Percentiles rank a stretch among this genome's conserved stretches.
These are phyloP conservation scores for Calocybe cyanea DNA, from an alignment of 768 basidiomycete species.

Conservation along the genomic window DNA sequence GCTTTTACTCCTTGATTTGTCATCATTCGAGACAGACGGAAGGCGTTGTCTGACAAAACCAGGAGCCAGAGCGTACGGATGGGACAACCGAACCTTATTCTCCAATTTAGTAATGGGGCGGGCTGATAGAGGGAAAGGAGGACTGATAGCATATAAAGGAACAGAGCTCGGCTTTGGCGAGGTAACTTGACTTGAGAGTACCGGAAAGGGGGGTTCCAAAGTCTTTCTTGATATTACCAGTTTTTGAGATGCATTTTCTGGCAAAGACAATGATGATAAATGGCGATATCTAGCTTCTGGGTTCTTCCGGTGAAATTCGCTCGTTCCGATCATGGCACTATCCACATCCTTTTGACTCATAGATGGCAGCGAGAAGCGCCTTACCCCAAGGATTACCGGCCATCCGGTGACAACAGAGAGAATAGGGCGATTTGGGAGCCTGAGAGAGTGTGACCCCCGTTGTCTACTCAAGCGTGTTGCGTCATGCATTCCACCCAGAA, in stretches of 20 bases:
- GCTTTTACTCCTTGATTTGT: no score
- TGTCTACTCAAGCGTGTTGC: constrained; percentile 1
- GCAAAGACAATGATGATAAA: constrained; percentile 8
- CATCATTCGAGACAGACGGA: constrained; percentile 1
- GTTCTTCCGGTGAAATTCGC: constrained; percentile 23
- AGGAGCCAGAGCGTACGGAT: constrained; percentile 24
- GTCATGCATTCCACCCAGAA: constrained; percentile 6
- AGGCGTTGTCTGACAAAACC: constrained; percentile 1
- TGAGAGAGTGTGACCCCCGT: constrained; percentile 13
- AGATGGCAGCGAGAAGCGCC: constrained; percentile 30
- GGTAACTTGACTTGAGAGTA: neutral
- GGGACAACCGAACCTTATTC: constrained; percentile 20
- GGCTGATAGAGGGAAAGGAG: constrained; percentile 1
- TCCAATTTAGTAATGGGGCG: no score
- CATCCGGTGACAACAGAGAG: constrained; percentile 12
- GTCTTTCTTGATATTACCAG: constrained; percentile 16
- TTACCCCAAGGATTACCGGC: constrained; percentile 3
- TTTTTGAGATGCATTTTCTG: constrained; percentile 20
- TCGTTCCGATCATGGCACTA: constrained; percentile 13
- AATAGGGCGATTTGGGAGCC: constrained; percentile 17
- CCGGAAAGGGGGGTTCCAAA: constrained; percentile 10
- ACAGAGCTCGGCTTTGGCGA: constrained; percentile 3
- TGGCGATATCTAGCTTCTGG: constrained; percentile 17
- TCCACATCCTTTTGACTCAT: constrained; percentile 15
- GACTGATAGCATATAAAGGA: constrained; percentile 1